phyloP scores from a whole-genome alignment of 306 rosid genomes.

The Prunus salicina region DNA sequence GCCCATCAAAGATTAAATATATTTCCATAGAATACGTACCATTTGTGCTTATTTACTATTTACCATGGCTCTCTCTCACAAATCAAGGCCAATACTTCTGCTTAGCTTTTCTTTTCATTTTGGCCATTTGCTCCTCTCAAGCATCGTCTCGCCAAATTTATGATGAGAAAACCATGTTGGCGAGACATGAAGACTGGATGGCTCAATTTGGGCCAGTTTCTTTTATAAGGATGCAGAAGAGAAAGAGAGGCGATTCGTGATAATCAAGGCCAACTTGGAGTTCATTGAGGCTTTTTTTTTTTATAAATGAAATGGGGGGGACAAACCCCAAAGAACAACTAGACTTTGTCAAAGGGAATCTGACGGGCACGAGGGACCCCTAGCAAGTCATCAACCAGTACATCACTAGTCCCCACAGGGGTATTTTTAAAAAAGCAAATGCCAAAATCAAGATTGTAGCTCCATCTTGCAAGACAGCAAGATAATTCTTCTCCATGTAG shows the following conservation, averaged over 20 bases:
- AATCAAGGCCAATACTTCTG: not conserved
- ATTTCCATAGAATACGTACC: too few relatives aligned
- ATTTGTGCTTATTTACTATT: too few relatives aligned
- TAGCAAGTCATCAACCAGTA: too few relatives aligned
- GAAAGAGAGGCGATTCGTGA: constrained; percentile 21
- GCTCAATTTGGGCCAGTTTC: constrained; percentile 6
- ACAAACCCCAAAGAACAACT: too few relatives aligned
- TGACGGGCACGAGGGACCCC: too few relatives aligned
- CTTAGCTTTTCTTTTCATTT: not conserved
- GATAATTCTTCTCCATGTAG: too few relatives aligned
- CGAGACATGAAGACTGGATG: constrained; percentile 42
- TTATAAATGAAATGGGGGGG: too few relatives aligned
- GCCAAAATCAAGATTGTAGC: too few relatives aligned
- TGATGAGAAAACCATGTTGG: not conserved
- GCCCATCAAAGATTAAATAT: not conserved
- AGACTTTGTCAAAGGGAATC: too few relatives aligned
- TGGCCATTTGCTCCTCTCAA: not conserved
- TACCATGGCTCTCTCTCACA: not conserved
- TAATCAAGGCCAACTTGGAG: constrained; percentile 33
- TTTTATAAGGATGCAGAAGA: constrained; percentile 20
- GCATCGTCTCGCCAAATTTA: not conserved
- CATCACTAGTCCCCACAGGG: too few relatives aligned
- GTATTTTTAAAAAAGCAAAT: too few relatives aligned
- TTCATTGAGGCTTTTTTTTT: constrained; percentile 2
- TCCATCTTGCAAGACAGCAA: too few relatives aligned